These are phyloP conservation scores for Penicillium maclennaniae DNA, from an alignment of 495 filamentous ascomycete species.

Conservation along the genomic window DNA sequence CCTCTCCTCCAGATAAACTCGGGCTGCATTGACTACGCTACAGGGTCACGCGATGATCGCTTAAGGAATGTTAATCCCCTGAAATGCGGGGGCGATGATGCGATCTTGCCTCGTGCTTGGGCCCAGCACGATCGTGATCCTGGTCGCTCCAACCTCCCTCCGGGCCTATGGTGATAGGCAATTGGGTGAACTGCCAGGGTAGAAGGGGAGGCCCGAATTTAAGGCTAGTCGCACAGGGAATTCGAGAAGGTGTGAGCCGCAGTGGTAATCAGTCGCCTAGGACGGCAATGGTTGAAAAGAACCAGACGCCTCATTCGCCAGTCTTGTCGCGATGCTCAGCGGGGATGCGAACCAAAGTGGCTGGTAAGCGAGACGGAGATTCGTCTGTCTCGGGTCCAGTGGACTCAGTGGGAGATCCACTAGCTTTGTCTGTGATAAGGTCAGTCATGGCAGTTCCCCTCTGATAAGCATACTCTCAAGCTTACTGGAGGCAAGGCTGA, in stretches of 20 bases:
- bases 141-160: neutral
- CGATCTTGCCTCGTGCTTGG: neutral
- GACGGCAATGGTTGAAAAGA: neutral
- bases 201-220: neutral
- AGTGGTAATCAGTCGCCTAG: neutral
- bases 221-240: neutral
- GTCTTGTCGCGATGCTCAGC: constrained; percentile 23
- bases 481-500: constrained; percentile 93
- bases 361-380: constrained; percentile 23
- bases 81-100: neutral
- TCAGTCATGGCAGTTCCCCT: constrained; percentile 2
- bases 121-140: neutral
- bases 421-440: constrained; percentile 19
- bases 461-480: constrained; percentile 16
- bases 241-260: neutral
- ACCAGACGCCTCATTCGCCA: constrained; percentile 11
- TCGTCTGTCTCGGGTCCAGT: constrained; percentile 12
- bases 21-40: neutral
- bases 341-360: constrained; percentile 42
- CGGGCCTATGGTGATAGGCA: neutral
- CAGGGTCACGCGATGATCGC: neutral
- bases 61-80: neutral
- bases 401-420: constrained; percentile 19
- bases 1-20: neutral
- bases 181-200: neutral